Conservation (phyloP, 2,329 filamentous ascomycete species). For the Trichophyton schoenleinii region DNA sequence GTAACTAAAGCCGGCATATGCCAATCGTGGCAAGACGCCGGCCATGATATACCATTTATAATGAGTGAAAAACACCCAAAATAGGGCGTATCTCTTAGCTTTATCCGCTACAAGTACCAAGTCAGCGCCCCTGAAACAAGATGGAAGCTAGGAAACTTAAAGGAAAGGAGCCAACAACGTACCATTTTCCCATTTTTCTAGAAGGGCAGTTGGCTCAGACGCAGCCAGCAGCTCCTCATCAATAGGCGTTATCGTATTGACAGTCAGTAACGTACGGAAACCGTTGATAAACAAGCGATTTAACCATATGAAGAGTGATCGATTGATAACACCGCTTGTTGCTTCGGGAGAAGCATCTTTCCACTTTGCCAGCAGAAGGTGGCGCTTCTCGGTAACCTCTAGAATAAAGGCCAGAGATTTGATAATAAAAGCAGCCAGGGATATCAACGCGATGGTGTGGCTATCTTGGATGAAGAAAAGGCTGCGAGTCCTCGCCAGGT, state of each 20-base stretch:
- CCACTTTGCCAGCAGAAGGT: background rate
- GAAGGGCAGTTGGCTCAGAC: background rate
- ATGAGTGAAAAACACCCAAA: background rate
- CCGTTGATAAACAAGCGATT: background rate
- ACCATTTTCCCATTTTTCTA: background rate
- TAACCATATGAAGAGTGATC: slow-evolving; percentile 1
- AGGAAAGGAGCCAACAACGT: background rate
- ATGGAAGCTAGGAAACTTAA: background rate
- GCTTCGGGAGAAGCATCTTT: slow-evolving; percentile 2
- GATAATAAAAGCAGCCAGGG: background rate
- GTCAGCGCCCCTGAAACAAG: background rate
- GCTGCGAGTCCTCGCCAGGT: slow-evolving; percentile 28
- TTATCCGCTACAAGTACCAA: background rate
- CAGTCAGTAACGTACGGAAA: background rate
- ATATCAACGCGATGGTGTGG: background rate
- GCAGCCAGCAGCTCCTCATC: background rate
- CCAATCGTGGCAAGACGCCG: background rate
- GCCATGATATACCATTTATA: slow-evolving; percentile 1
- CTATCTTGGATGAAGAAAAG: background rate
- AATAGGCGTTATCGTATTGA: background rate
- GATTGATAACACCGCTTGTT: background rate
- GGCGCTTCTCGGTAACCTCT: background rate
- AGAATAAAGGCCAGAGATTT: background rate
- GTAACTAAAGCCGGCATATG: background rate
- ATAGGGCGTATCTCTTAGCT: background rate